Evolutionary conservation across 2,329 filamentous ascomycete species (phyloP).

Genomic region (Penicillium sp.): DNA sequence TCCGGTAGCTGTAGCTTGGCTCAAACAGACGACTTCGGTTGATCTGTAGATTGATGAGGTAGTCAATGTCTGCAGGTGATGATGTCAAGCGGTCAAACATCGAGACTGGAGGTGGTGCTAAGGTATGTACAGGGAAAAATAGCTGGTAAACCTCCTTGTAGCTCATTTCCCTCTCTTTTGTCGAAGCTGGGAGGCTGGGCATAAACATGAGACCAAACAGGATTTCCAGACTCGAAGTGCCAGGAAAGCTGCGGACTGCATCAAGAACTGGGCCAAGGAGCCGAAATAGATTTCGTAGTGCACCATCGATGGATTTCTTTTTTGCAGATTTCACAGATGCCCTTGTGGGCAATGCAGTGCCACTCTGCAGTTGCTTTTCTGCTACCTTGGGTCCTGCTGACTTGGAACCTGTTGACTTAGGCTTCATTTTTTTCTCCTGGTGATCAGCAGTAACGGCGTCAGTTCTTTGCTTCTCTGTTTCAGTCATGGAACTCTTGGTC

Average conservation of each 20-base stretch:
- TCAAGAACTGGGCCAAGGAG: constrained; percentile 34
- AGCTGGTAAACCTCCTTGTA: constrained; percentile 29
- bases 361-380: neutral
- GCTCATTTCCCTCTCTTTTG: constrained; percentile 1
- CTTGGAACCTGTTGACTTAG: neutral
- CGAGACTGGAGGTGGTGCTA: constrained; percentile 29
- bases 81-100: constrained; percentile 42
- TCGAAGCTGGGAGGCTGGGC: constrained; percentile 31
- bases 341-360: neutral
- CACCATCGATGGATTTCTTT: neutral
- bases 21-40: constrained; percentile 29
- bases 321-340: too few relatives aligned
- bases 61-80: constrained; percentile 42
- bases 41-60: constrained; percentile 36
- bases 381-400: neutral
- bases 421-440: neutral
- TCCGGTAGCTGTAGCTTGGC: constrained; percentile 20
- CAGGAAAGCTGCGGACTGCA: constrained; percentile 36
- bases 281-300: constrained; percentile 26
- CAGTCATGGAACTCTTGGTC: neutral
- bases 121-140: constrained; percentile 33
- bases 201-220: constrained; percentile 37
- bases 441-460: neutral
- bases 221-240: constrained; percentile 36
- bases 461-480: neutral